A percentile compares a stretch with the other conserved stretches of the same genome.
phyloP scores from a whole-genome alignment of 2,329 filamentous ascomycete species.

The Calonectria multiphialidica region DNA sequence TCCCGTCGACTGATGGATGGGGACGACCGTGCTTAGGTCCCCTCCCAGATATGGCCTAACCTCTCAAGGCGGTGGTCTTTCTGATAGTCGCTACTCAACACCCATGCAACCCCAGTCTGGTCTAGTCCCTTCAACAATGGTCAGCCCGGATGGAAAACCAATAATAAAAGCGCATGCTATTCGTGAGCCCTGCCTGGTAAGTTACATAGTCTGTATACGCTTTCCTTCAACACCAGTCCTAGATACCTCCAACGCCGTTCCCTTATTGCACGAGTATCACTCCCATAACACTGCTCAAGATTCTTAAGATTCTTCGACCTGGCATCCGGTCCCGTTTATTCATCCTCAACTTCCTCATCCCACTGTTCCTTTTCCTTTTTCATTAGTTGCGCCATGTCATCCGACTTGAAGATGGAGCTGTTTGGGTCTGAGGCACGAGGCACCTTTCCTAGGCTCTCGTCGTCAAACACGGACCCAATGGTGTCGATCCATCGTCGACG shows the following conservation, averaged over 20 bases:
- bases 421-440: slow-evolving; percentile 74
- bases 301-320: not conserved
- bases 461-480: slow-evolving; percentile 91
- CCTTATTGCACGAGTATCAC: slow-evolving; percentile 4
- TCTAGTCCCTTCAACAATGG: not conserved
- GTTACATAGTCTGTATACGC: slow-evolving; percentile 8
- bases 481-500: slow-evolving; percentile 90
- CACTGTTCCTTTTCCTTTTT: slow-evolving; percentile 83
- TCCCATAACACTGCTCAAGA: not conserved
- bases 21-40: not conserved
- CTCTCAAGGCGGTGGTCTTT: not conserved
- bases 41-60: not conserved
- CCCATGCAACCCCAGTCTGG: not conserved
- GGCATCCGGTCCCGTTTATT: slow-evolving; percentile 47
- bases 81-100: not conserved
- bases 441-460: slow-evolving; percentile 80
- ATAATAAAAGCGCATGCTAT: slow-evolving; percentile 23
- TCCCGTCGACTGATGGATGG: not conserved
- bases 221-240: slow-evolving; percentile 23
- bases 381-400: slow-evolving; percentile 78
- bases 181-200: slow-evolving; percentile 12
- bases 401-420: slow-evolving; percentile 79
- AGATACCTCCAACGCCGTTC: slow-evolving; percentile 32
- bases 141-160: not conserved
- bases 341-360: slow-evolving; percentile 83